A percentile compares a stretch with the other conserved stretches of the same genome.
Conservation (phyloP, 768 basidiomycete species). For the Agaricus blazei region DNA sequence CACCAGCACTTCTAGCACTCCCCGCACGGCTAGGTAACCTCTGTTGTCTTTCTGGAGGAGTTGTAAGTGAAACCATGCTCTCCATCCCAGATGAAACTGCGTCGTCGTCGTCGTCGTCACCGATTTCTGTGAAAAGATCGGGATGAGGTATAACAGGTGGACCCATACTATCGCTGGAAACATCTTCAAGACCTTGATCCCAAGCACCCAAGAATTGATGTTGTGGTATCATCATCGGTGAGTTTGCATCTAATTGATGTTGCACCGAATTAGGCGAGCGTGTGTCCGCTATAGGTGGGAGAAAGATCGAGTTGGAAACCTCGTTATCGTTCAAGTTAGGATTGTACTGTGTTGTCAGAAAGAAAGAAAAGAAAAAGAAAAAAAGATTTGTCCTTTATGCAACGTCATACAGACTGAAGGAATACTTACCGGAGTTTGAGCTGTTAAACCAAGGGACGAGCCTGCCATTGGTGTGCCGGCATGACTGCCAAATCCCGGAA, state of each 20-base stretch:
- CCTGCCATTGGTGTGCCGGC: constrained; percentile 18
- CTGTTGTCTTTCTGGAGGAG: constrained; percentile 16
- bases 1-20: background rate
- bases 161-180: constrained; percentile 3
- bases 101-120: constrained; percentile 24
- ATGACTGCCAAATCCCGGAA: background rate
- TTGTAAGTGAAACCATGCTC: constrained; percentile 25
- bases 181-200: background rate
- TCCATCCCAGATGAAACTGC: constrained; percentile 24
- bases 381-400: background rate
- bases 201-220: background rate
- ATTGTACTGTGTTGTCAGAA: background rate
- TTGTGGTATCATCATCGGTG: background rate
- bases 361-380: background rate
- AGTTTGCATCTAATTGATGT: no score
- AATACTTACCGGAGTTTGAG: constrained; percentile 32
- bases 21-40: background rate
- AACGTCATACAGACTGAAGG: background rate
- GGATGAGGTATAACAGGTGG: constrained; percentile 4
- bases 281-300: constrained; percentile 2
- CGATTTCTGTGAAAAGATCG: constrained; percentile 1
- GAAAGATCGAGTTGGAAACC: constrained; percentile 1
- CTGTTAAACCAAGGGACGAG: constrained; percentile 25
- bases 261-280: background rate
- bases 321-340: background rate